phyloP scores from a whole-genome alignment of 257 asterid genomes.

The Buddleja alternifolia region DNA sequence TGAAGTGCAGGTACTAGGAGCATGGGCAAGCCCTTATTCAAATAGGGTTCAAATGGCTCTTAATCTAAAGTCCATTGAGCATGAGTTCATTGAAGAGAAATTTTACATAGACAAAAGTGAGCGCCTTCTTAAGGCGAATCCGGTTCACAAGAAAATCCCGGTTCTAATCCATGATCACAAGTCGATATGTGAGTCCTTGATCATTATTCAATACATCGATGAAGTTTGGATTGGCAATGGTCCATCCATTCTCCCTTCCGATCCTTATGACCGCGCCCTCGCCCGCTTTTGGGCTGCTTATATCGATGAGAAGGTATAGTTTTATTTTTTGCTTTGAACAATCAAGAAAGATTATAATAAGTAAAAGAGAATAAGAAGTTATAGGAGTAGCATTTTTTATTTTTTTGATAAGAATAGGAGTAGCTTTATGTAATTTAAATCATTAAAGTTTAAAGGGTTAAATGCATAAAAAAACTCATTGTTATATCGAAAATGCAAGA shows the following conservation, averaged over 20 bases:
- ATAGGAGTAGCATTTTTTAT: no score
- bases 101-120: slow-evolving; percentile 35
- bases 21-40: slow-evolving; percentile 40
- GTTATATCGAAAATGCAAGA: no score
- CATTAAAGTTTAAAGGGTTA: no score
- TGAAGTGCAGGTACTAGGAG: slow-evolving; percentile 35
- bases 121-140: slow-evolving; percentile 39
- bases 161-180: slow-evolving; percentile 36
- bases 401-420: no score
- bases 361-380: no score
- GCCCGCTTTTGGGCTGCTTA: slow-evolving; percentile 48
- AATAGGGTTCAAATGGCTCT: slow-evolving; percentile 43
- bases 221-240: slow-evolving; percentile 32
- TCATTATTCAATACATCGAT: slow-evolving; percentile 44
- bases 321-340: not conserved
- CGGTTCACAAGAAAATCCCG: slow-evolving; percentile 40
- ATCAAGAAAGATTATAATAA: no score
- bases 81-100: slow-evolving; percentile 33
- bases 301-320: slow-evolving; percentile 40
- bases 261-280: slow-evolving; percentile 38
- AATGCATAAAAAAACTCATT: no score
- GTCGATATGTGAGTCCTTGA: slow-evolving; percentile 39
- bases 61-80: slow-evolving; percentile 35
- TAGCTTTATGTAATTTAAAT: no score
- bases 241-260: slow-evolving; percentile 40